Conservation (phyloP, 805 yeast genomes). For the Naumovozyma castellii region DNA sequence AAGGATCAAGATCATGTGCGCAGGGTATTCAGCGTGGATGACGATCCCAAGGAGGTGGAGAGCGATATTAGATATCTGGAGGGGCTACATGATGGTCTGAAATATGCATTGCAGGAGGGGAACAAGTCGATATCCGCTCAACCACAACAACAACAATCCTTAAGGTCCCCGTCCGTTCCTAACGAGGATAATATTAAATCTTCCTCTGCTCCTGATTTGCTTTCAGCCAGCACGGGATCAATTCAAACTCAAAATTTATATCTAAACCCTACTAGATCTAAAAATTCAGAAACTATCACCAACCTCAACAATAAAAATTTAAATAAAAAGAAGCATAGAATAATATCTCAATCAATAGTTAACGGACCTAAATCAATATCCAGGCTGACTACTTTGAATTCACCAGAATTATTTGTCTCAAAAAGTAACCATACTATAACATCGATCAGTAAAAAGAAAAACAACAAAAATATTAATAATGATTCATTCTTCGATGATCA, state of each 20-base stretch:
- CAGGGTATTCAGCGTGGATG: constrained; percentile 67
- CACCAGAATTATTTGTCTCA: not conserved
- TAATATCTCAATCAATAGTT: not conserved
- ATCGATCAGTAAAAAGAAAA: not conserved
- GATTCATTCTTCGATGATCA: not conserved
- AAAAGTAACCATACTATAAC: not conserved
- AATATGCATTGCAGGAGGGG: constrained; percentile 33
- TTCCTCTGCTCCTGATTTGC: constrained; percentile 3
- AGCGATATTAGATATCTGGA: constrained; percentile 56
- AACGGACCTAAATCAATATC: not conserved
- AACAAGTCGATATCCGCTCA: constrained; percentile 1
- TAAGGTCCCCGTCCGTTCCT: not conserved
- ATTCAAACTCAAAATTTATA: not conserved
- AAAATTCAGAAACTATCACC: not conserved
- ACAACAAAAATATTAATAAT: too few relatives aligned
- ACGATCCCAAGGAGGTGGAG: constrained; percentile 64
- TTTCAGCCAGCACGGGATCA: not conserved
- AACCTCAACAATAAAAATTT: not conserved
- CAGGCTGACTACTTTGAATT: not conserved
- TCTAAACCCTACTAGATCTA: not conserved
- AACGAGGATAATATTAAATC: not conserved
- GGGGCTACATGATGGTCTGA: constrained; percentile 64
- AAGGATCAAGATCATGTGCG: constrained; percentile 19
- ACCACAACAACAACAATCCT: not conserved
- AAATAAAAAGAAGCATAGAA: not conserved